These are phyloP conservation scores for Orbilia blumenaviensis DNA, from an alignment of 2,329 filamentous ascomycete genomes.

Conservation along the genomic window DNA sequence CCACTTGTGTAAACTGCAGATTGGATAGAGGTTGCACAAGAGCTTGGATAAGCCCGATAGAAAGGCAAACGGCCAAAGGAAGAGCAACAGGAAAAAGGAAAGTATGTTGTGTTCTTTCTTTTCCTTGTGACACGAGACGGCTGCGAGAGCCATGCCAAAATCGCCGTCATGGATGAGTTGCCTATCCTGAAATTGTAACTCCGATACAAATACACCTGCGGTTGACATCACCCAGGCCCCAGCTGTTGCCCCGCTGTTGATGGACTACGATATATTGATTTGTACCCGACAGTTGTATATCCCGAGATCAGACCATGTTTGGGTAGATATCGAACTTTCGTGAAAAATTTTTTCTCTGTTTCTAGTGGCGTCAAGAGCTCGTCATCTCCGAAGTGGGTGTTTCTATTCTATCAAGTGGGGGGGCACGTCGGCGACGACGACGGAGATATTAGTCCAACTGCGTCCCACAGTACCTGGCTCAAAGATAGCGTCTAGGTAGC, in stretches of 20 bases:
- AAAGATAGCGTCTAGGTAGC: background rate
- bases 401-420: conserved; percentile 10
- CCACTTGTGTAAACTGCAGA: background rate
- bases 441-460: conserved; percentile 1
- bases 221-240: background rate
- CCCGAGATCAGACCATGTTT: background rate
- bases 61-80: background rate
- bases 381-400: conserved; percentile 23
- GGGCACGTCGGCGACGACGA: conserved; percentile 37
- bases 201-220: conserved; percentile 1
- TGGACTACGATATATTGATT: background rate
- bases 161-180: conserved; percentile 26
- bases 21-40: conserved; percentile 1
- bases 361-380: conserved; percentile 14
- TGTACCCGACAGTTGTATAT: conserved; percentile 22
- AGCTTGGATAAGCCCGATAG: background rate
- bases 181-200: conserved; percentile 32
- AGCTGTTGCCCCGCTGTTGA: background rate
- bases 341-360: background rate
- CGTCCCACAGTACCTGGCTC: background rate
- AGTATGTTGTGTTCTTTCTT: too few species aligned
- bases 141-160: conserved; percentile 6
- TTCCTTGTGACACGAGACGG: background rate
- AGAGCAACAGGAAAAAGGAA: background rate
- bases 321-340: background rate